These are phyloP conservation scores for Lentinula lateritia DNA, from an alignment of 768 basidiomycete genomes.

Conservation along the genomic window DNA sequence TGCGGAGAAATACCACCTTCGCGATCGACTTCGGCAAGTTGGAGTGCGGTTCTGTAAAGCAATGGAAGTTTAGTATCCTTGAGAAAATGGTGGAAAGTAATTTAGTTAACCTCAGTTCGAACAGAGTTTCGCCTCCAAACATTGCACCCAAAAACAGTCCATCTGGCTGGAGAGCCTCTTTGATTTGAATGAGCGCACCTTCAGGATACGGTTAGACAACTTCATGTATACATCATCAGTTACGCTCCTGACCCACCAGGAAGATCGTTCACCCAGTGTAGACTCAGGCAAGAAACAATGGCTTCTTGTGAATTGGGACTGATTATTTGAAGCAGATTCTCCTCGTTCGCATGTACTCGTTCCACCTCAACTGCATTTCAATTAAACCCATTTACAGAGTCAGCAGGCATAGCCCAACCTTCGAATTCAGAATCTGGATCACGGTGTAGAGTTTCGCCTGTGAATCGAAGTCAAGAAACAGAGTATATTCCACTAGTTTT, in stretches of 20 bases:
- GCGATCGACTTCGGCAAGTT: conserved; percentile 89
- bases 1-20: conserved; percentile 97
- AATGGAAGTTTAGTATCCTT: not conserved
- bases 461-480: not conserved
- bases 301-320: conserved; percentile 80
- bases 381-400: conserved; percentile 52
- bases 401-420: conserved; percentile 36
- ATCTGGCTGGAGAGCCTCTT: conserved; percentile 79
- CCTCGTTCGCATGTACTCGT: conserved; percentile 80
- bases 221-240: not conserved
- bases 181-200: conserved; percentile 86
- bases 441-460: conserved; percentile 67
- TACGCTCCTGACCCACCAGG: conserved; percentile 52
- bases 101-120: conserved; percentile 70
- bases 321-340: conserved; percentile 62
- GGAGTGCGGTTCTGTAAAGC: conserved; percentile 73
- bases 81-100: conserved; percentile 8
- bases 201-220: not conserved
- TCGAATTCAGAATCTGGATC: conserved; percentile 80
- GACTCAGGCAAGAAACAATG: conserved; percentile 82
- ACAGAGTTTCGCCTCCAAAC: conserved; percentile 93
- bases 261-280: conserved; percentile 98
- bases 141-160: conserved; percentile 94
- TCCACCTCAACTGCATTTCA: conserved; percentile 66
- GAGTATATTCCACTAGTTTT: not conserved